phyloP scores from a whole-genome alignment of 2,329 filamentous ascomycete species.

The Cladophialophora carrionii region DNA sequence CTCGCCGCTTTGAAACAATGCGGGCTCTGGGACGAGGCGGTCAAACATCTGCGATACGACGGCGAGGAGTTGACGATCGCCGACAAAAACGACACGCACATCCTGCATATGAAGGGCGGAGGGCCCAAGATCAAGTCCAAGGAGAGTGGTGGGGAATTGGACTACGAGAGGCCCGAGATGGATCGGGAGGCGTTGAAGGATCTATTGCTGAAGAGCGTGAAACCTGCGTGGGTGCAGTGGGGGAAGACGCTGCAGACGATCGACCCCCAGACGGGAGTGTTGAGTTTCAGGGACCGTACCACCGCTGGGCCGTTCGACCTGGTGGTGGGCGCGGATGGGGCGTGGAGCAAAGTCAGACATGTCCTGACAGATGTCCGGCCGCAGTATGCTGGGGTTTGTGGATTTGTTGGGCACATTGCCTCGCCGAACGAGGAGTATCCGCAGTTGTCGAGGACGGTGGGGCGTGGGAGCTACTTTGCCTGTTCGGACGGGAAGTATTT shows the following conservation, averaged over 20 bases:
- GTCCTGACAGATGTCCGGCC: conserved; percentile 44
- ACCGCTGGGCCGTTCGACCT: conserved; percentile 46
- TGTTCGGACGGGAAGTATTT: conserved; percentile 33
- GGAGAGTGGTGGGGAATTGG: not conserved
- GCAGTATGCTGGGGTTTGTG: conserved; percentile 44
- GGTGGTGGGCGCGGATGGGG: conserved; percentile 52
- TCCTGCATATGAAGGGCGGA: conserved; percentile 36
- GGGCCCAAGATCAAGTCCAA: conserved; percentile 18
- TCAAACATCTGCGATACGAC: conserved; percentile 45
- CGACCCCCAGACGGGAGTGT: conserved; percentile 39
- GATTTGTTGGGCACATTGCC: conserved; percentile 38
- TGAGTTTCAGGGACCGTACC: conserved; percentile 37
- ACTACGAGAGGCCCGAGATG: conserved; percentile 44
- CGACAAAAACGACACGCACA: conserved; percentile 47
- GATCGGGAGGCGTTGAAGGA: conserved; percentile 43
- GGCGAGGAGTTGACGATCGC: conserved; percentile 49
- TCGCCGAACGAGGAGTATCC: conserved; percentile 41
- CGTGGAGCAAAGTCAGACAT: conserved; percentile 47
- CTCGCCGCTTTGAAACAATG: conserved; percentile 42
- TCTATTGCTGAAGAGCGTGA: conserved; percentile 43
- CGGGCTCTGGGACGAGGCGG: conserved; percentile 43
- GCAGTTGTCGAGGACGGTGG: conserved; percentile 38
- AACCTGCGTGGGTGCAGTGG: conserved; percentile 42
- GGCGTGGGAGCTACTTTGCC: conserved; percentile 35
- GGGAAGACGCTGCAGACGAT: conserved; percentile 34